phyloP scores from a whole-genome alignment of 495 filamentous ascomycete genomes.

The Antarctomyces pellizariae region DNA sequence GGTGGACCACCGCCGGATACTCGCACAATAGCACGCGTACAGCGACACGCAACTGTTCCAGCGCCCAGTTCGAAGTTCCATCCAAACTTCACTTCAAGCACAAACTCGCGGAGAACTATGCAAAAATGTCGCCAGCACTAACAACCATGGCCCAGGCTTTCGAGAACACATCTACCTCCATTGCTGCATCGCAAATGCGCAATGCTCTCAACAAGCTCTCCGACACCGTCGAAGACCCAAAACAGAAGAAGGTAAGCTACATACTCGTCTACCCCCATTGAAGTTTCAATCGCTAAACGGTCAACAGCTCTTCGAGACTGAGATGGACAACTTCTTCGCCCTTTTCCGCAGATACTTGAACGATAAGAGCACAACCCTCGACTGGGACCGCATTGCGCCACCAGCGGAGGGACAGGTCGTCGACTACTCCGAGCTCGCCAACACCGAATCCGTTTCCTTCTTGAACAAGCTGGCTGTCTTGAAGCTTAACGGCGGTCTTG shows the following conservation, averaged over 20 bases:
- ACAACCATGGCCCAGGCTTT: conserved; percentile 43
- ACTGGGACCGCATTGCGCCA: conserved; percentile 89
- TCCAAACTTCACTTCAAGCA: neutral
- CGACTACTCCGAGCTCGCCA: conserved; percentile 68
- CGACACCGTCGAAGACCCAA: conserved; percentile 64
- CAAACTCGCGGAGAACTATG: conserved; percentile 1
- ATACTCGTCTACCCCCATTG: neutral
- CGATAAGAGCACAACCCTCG: conserved; percentile 38
- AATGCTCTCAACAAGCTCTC: conserved; percentile 84
- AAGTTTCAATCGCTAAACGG: conserved; percentile 2
- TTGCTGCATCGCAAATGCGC: conserved; percentile 96
- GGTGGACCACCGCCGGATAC: conserved; percentile 1
- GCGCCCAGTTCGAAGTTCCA: neutral
- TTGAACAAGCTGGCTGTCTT: conserved; percentile 94
- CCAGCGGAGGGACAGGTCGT: conserved; percentile 82
- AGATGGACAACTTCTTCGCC: conserved; percentile 99
- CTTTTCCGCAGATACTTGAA: conserved; percentile 96
- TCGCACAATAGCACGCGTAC: neutral
- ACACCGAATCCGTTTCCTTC: conserved; percentile 72
- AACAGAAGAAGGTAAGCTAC: conserved; percentile 49
- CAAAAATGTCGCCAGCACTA: neutral
- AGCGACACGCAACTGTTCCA: neutral
- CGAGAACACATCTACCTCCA: conserved; percentile 95
- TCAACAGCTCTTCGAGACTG: conserved; percentile 62
- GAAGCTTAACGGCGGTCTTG: conserved; percentile 97